Conservation (phyloP, 1,284 basidiomycete genomes). For the Meira miltonrushii region DNA sequence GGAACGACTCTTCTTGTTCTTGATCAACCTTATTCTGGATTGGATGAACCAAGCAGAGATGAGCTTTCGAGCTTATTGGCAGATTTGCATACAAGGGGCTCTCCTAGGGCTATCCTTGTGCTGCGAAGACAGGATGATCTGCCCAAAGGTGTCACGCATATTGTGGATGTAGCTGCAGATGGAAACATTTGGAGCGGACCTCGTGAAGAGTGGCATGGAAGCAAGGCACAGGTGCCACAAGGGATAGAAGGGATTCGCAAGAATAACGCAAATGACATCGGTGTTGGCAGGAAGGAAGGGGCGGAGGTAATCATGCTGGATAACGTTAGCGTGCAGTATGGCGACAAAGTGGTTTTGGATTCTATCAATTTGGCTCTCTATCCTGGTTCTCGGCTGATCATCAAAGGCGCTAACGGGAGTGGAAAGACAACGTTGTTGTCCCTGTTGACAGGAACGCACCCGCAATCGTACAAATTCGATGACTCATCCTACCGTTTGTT, state of each 20-base stretch:
- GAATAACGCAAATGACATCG: background rate
- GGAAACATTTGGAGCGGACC: constrained; percentile 52
- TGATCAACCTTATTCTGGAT: constrained; percentile 36
- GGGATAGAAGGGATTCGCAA: constrained; percentile 11
- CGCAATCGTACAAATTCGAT: constrained; percentile 71
- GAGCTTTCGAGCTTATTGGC: constrained; percentile 54
- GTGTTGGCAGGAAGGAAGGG: constrained; percentile 20
- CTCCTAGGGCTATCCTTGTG: constrained; percentile 66
- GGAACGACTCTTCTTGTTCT: constrained; percentile 41
- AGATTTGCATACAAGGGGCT: constrained; percentile 58
- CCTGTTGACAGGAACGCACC: constrained; percentile 86
- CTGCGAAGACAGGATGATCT: constrained; percentile 73
- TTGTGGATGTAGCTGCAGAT: constrained; percentile 61
- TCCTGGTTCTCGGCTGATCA: constrained; percentile 26
- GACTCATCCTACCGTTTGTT: constrained; percentile 34
- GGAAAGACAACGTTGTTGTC: constrained; percentile 95
- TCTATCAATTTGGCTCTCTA: constrained; percentile 30
- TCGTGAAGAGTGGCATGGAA: constrained; percentile 1
- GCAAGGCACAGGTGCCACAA: constrained; percentile 17
- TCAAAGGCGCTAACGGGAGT: constrained; percentile 58
- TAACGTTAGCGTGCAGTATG: constrained; percentile 69
- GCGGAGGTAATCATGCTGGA: constrained; percentile 60
- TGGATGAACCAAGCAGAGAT: constrained; percentile 22
- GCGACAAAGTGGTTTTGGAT: constrained; percentile 59
- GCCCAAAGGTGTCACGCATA: constrained; percentile 74